Percentiles rank a stretch among this genome's conserved stretches.
These are phyloP conservation scores for Thelonectria discophora DNA, from an alignment of 2,329 filamentous ascomycete genomes.

Conservation along the genomic window DNA sequence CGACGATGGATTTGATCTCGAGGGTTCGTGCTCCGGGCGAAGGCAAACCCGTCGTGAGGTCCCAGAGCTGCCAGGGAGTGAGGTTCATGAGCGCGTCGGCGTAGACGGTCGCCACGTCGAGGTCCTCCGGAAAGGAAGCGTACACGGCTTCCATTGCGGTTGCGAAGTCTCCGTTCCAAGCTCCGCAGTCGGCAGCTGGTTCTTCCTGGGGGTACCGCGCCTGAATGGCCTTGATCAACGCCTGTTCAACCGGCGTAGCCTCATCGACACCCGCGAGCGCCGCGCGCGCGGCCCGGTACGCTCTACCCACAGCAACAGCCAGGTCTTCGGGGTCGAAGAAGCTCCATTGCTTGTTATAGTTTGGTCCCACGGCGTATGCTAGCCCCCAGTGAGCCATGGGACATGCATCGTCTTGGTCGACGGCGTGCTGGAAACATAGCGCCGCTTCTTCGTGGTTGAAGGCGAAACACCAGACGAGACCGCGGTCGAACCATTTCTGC, in stretches of 20 bases:
- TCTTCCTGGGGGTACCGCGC: conserved; percentile 65
- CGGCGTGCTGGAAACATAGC: conserved; percentile 70
- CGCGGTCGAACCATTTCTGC: conserved; percentile 63
- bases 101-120: conserved; percentile 49
- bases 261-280: conserved; percentile 3
- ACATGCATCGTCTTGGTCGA: conserved; percentile 61
- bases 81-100: conserved; percentile 58
- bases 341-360: conserved; percentile 81
- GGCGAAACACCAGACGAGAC: conserved; percentile 76
- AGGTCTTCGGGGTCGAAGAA: conserved; percentile 72
- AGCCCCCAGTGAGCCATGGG: conserved; percentile 76
- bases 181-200: conserved; percentile 56
- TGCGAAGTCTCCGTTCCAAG: conserved; percentile 47
- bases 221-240: conserved; percentile 69
- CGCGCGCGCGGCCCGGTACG: conserved; percentile 14
- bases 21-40: conserved; percentile 40
- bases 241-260: conserved; percentile 56
- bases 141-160: conserved; percentile 51
- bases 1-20: conserved; percentile 44
- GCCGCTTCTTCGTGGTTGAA: conserved; percentile 81
- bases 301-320: conserved; percentile 12
- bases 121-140: conserved; percentile 49
- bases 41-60: conserved; percentile 47
- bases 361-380: conserved; percentile 76
- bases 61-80: conserved; percentile 57